These are phyloP conservation scores for Pichia rugopelliculosa DNA, from an alignment of 805 yeast species.

Conservation along the genomic window DNA sequence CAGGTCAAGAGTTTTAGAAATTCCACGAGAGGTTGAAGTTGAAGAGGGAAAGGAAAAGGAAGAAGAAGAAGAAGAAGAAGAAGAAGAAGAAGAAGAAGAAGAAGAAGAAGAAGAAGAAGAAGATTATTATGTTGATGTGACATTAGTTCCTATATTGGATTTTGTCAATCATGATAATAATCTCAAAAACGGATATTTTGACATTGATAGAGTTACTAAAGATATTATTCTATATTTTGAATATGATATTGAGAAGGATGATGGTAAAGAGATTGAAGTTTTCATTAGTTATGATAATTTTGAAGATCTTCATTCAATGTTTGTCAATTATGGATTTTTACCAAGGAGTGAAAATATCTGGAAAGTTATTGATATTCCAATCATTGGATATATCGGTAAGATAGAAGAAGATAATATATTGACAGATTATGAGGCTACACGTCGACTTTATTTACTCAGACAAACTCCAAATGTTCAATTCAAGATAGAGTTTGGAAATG, in stretches of 20 bases:
- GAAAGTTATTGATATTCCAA: slow-evolving; percentile 30
- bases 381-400: slow-evolving; percentile 25
- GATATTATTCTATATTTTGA: slow-evolving; percentile 38
- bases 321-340: slow-evolving; percentile 39
- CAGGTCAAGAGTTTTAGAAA: slow-evolving; percentile 55
- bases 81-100: slow-evolving; percentile 11
- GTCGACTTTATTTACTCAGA: slow-evolving; percentile 26
- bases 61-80: slow-evolving; percentile 9
- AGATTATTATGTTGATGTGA: slow-evolving; percentile 41
- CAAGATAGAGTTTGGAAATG: slow-evolving; percentile 20
- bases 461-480: slow-evolving; percentile 37
- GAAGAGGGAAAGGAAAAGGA: slow-evolving; percentile 6
- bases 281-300: slow-evolving; percentile 38
- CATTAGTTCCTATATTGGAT: slow-evolving; percentile 61
- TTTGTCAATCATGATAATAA: slow-evolving; percentile 54
- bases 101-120: slow-evolving; percentile 22
- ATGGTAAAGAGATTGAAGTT: slow-evolving; percentile 26
- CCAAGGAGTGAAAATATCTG: slow-evolving; percentile 25
- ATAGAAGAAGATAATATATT: background rate
- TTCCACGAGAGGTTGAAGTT: slow-evolving; percentile 36
- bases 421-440: slow-evolving; percentile 9
- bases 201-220: slow-evolving; percentile 38
- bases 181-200: slow-evolving; percentile 49
- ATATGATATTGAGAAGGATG: background rate
- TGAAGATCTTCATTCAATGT: slow-evolving; percentile 36